Percentiles rank a stretch among this genome's conserved stretches.
phyloP scores from a whole-genome alignment of 768 basidiomycete genomes.

The Leccinellum rugosiceps region DNA sequence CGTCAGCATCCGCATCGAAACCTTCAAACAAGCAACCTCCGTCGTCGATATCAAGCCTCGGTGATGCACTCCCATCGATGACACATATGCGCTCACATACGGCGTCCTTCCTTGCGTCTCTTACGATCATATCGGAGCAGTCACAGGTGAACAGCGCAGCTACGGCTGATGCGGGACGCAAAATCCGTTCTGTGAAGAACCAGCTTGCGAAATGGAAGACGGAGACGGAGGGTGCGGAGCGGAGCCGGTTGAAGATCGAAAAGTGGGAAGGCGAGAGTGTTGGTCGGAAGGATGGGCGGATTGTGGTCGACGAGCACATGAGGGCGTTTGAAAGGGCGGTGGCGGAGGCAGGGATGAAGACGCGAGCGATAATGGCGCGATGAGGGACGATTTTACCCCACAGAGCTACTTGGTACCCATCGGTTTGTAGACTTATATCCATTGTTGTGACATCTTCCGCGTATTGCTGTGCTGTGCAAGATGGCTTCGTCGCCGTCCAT shows the following conservation, averaged over 20 bases:
- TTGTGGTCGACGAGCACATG: slow-evolving; percentile 74
- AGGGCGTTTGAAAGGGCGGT: slow-evolving; percentile 71
- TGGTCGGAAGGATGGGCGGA: slow-evolving; percentile 53
- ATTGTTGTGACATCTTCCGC: not conserved
- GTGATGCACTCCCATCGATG: slow-evolving; percentile 54
- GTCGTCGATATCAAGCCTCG: slow-evolving; percentile 31
- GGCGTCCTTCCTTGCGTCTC: slow-evolving; percentile 66
- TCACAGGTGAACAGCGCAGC: slow-evolving; percentile 86
- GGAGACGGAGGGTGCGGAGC: slow-evolving; percentile 84
- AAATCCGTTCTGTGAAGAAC: slow-evolving; percentile 82
- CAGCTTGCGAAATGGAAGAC: slow-evolving; percentile 75
- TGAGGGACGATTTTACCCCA: slow-evolving; percentile 32
- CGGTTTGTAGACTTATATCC: slow-evolving; percentile 20
- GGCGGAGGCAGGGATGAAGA: slow-evolving; percentile 69
- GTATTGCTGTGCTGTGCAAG: not conserved
- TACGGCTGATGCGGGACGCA: slow-evolving; percentile 81
- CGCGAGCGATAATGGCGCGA: slow-evolving; percentile 79
- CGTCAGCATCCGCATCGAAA: slow-evolving; percentile 37
- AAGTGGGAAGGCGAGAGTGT: slow-evolving; percentile 68
- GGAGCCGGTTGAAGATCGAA: slow-evolving; percentile 71
- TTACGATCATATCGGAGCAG: slow-evolving; percentile 79
- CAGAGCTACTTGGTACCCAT: slow-evolving; percentile 12
- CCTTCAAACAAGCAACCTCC: slow-evolving; percentile 16
- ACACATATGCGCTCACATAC: slow-evolving; percentile 72
- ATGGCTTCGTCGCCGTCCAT: slow-evolving; percentile 37